These are phyloP conservation scores for Salvia hispanica DNA, from an alignment of 257 asterid genomes.

Conservation along the genomic window DNA sequence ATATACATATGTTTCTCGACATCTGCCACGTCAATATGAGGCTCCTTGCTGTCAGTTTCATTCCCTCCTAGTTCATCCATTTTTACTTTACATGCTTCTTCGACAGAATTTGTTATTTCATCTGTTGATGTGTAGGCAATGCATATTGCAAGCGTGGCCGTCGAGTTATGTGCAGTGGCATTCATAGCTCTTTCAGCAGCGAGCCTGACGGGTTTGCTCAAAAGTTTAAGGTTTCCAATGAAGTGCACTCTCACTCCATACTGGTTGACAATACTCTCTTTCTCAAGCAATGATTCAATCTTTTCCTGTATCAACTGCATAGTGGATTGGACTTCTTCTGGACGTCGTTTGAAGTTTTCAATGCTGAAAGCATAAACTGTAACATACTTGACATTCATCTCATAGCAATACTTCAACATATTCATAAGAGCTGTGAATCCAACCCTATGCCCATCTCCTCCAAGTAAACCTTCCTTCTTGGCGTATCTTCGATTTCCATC, in stretches of 20 bases:
- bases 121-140: slow-evolving; percentile 86
- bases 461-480: slow-evolving; percentile 52
- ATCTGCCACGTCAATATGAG: slow-evolving; percentile 42
- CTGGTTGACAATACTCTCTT: slow-evolving; percentile 55
- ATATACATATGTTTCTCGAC: slow-evolving; percentile 66
- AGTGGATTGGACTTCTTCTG: slow-evolving; percentile 78
- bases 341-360: slow-evolving; percentile 71
- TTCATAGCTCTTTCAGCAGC: slow-evolving; percentile 76
- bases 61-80: slow-evolving; percentile 35
- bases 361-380: slow-evolving; percentile 84
- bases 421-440: slow-evolving; percentile 63
- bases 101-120: slow-evolving; percentile 65
- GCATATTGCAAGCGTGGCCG: slow-evolving; percentile 61
- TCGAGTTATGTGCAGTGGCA: slow-evolving; percentile 61
- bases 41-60: slow-evolving; percentile 28
- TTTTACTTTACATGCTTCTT: slow-evolving; percentile 54
- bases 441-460: slow-evolving; percentile 60
- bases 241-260: slow-evolving; percentile 72
- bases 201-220: slow-evolving; percentile 52
- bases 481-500: slow-evolving; percentile 85
- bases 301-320: slow-evolving; percentile 74
- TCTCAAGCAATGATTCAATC: slow-evolving; percentile 58
- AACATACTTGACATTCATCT: slow-evolving; percentile 55
- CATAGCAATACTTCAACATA: slow-evolving; percentile 68
- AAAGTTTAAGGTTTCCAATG: slow-evolving; percentile 64